Evolutionary conservation across 768 basidiomycete genomes (phyloP).

Genomic region (Lactarius hatsudake): DNA sequence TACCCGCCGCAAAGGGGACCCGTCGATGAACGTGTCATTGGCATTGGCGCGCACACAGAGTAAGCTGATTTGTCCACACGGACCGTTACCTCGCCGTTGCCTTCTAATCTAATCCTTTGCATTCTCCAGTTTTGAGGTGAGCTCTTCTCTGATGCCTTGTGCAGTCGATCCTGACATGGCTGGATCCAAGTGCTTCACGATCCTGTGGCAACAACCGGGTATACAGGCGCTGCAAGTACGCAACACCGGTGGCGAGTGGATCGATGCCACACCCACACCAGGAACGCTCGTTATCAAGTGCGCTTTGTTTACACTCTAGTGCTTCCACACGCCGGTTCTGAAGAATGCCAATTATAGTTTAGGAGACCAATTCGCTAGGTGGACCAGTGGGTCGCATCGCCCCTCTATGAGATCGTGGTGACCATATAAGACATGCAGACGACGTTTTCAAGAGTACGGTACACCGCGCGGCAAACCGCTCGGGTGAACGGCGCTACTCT

Average conservation of each 20-base stretch:
- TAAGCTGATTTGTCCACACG: slow-evolving; percentile 35
- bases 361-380: slow-evolving; percentile 84
- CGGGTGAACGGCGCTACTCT: slow-evolving; percentile 69
- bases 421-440: slow-evolving; percentile 43
- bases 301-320: slow-evolving; percentile 23
- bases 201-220: slow-evolving; percentile 75
- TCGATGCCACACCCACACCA: slow-evolving; percentile 72
- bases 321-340: slow-evolving; percentile 25
- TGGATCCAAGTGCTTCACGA: slow-evolving; percentile 68
- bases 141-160: background rate
- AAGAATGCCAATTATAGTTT: slow-evolving; percentile 42
- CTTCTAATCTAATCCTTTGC: background rate
- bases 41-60: slow-evolving; percentile 84
- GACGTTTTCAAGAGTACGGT: slow-evolving; percentile 88
- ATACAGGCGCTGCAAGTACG: slow-evolving; percentile 79
- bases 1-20: slow-evolving; percentile 72
- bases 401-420: background rate
- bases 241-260: slow-evolving; percentile 76
- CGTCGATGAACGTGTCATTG: slow-evolving; percentile 65
- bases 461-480: slow-evolving; percentile 80
- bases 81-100: background rate
- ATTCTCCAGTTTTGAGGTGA: slow-evolving; percentile 42
- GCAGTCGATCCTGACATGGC: background rate
- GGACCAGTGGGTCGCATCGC: slow-evolving; percentile 65
- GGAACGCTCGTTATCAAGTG: slow-evolving; percentile 88